Conservation (phyloP, 2,329 filamentous ascomycete genomes). For the Fusarium coffeatum region DNA sequence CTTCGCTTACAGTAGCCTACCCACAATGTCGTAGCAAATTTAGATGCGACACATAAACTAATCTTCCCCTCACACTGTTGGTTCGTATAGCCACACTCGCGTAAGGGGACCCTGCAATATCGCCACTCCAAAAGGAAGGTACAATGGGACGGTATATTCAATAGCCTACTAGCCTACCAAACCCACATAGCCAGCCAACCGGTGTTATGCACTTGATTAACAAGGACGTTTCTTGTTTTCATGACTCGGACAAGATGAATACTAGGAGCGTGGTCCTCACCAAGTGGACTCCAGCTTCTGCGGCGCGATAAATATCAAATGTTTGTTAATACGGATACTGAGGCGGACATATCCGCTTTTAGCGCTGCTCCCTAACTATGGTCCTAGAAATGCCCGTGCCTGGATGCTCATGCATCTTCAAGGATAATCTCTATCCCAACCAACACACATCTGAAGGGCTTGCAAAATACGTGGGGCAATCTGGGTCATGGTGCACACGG, state of each 20-base stretch:
- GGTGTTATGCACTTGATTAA: too few relatives aligned
- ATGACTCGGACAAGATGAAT: neutral
- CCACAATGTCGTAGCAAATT: neutral
- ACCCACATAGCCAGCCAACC: neutral
- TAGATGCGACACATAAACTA: neutral
- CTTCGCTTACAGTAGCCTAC: neutral
- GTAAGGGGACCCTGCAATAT: neutral
- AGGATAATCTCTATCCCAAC: neutral
- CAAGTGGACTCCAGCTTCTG: neutral
- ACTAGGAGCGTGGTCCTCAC: too few relatives aligned
- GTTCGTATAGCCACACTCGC: neutral
- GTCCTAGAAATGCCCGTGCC: neutral
- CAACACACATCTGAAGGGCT: neutral
- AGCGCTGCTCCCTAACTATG: neutral
- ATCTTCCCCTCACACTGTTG: neutral
- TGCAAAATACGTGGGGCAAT: neutral
- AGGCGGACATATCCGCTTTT: neutral
- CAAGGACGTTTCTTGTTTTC: rapidly evolving
- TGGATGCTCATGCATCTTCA: neutral
- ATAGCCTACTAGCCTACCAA: neutral
- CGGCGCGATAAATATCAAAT: neutral
- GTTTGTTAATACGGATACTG: neutral
- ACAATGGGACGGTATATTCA: neutral
- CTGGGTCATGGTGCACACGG: neutral
- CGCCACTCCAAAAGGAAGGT: neutral